A percentile compares a stretch with the other conserved stretches of the same genome.
Conservation (phyloP, 108 stramenopile species). For the Pseudonitzschia pungens region DNA sequence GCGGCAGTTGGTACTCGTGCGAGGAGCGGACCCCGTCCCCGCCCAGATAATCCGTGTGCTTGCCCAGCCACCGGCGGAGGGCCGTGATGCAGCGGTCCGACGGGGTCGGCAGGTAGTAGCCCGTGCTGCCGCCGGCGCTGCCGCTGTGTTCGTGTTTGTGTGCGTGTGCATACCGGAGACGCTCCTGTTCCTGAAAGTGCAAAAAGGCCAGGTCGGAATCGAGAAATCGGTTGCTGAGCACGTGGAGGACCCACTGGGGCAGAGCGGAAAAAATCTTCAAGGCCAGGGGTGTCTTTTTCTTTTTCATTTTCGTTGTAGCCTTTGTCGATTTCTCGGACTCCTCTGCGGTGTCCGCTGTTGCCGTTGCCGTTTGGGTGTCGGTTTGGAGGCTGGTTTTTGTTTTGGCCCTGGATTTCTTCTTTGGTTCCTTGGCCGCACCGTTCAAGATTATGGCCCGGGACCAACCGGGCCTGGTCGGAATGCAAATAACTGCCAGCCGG, state of each 20-base stretch:
- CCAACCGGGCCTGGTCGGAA: conserved; percentile 43
- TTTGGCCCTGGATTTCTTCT: neutral
- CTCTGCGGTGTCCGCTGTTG: neutral
- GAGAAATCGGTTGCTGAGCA: conserved; percentile 34
- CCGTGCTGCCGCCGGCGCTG: neutral
- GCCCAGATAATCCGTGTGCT: conserved; percentile 21
- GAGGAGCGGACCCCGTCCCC: neutral
- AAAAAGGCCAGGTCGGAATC: conserved; percentile 43
- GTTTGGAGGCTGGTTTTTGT: neutral
- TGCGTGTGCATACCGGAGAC: neutral
- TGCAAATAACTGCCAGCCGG: conserved; percentile 20
- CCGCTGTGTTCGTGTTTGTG: neutral
- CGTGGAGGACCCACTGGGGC: conserved; percentile 32
- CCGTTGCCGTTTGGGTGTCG: neutral
- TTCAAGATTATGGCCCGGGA: conserved; percentile 30
- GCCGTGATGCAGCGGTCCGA: conserved; percentile 31
- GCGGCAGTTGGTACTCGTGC: conserved; percentile 9
- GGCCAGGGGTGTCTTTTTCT: conserved; percentile 6
- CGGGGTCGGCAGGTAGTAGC: conserved; percentile 35
- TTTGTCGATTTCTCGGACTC: neutral
- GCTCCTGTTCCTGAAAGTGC: conserved; percentile 44
- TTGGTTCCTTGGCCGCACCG: neutral
- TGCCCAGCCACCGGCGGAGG: conserved; percentile 30
- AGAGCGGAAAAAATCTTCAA: conserved; percentile 16
- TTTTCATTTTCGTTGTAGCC: neutral